These are phyloP conservation scores for Populus pruinosa DNA, from an alignment of 345 rosid genomes.

Conservation along the genomic window DNA sequence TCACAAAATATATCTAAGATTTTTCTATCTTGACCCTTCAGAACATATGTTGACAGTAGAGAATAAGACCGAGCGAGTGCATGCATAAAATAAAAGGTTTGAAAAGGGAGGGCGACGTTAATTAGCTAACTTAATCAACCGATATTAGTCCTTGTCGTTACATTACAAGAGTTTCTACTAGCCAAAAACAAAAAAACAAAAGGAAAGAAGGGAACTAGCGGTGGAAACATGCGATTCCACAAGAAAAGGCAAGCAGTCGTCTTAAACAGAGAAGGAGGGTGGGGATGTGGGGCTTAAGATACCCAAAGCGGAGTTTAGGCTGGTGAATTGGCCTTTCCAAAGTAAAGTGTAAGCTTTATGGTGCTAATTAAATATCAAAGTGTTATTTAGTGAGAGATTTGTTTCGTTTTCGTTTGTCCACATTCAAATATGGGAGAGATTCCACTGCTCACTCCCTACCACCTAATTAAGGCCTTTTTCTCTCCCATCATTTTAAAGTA, in stretches of 20 bases:
- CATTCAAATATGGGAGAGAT: conserved; percentile 34
- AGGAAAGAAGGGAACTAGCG: no score
- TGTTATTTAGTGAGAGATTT: conserved; percentile 28
- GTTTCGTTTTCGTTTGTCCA: conserved; percentile 38
- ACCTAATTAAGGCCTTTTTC: not conserved
- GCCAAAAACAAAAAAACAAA: no score
- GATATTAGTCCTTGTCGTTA: not conserved
- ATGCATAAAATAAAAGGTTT: not conserved
- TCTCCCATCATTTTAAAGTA: not conserved
- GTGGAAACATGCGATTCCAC: not conserved
- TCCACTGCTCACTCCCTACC: conserved; percentile 11
- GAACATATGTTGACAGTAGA: no score
- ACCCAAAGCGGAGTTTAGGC: conserved; percentile 22
- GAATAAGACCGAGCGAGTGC: no score
- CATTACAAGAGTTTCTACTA: not conserved
- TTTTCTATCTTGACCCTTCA: no score
- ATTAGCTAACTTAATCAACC: not conserved
- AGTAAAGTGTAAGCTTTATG: conserved; percentile 31
- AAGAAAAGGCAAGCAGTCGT: conserved; percentile 11
- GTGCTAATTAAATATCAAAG: conserved; percentile 20
- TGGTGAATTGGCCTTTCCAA: conserved; percentile 29
- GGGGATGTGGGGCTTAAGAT: not conserved
- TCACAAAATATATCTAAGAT: no score
- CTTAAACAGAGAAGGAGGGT: not conserved
- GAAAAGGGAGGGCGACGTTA: not conserved